These are phyloP conservation scores for Umbelopsis ramanniana DNA, from an alignment of 192 early-diverging fungal species.

Conservation along the genomic window DNA sequence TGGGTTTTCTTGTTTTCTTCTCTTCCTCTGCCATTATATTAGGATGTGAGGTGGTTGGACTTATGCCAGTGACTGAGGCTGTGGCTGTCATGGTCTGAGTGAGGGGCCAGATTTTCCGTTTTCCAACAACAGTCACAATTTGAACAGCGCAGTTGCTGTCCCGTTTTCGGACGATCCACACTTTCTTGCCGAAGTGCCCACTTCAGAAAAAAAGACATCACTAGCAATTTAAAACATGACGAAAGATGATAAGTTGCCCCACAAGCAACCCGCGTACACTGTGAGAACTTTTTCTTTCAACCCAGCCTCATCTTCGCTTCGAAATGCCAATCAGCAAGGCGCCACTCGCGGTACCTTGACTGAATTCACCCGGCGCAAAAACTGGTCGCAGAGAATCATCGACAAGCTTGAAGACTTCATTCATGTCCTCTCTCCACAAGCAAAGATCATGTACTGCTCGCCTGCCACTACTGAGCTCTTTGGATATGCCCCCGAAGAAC, in stretches of 20 bases:
- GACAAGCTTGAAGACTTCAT: slow-evolving; percentile 36
- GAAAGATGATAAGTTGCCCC: background rate
- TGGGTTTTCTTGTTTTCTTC: slow-evolving; percentile 32
- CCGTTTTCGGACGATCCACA: too few species aligned
- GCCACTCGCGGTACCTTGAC: slow-evolving; percentile 8
- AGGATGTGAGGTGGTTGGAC: background rate
- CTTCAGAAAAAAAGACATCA: too few species aligned
- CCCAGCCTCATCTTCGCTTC: background rate
- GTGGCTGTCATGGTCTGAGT: too few species aligned
- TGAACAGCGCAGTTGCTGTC: too few species aligned
- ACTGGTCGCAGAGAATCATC: slow-evolving; percentile 38
- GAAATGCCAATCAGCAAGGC: background rate
- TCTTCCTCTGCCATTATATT: slow-evolving; percentile 19
- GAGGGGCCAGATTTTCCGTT: too few species aligned
- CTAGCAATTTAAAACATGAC: background rate
- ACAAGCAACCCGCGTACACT: slow-evolving; percentile 14
- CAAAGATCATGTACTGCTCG: slow-evolving; percentile 38
- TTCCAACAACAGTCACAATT: too few species aligned
- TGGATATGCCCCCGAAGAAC: slow-evolving; percentile 38
- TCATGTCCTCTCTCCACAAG: slow-evolving; percentile 36
- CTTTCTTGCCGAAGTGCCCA: too few species aligned
- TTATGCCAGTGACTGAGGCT: background rate
- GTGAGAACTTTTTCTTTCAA: slow-evolving; percentile 7
- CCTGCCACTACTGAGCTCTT: slow-evolving; percentile 34
- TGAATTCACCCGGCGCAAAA: slow-evolving; percentile 44